Conservation (phyloP, 2,329 filamentous ascomycete genomes). For the Thyridium curvatum region DNA sequence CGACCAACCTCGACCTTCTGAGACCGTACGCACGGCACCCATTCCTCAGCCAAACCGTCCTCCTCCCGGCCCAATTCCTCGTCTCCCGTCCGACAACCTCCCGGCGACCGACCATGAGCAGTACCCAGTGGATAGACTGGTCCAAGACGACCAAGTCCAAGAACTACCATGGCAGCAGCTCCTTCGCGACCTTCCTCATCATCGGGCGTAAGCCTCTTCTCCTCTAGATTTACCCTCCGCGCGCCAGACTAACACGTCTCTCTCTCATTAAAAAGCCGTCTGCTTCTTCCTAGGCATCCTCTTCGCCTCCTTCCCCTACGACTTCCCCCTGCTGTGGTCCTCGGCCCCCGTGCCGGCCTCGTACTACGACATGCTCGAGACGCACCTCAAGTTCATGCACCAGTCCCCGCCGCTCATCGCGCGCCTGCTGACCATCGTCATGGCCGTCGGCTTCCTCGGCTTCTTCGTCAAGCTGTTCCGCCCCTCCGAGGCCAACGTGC, state of each 20-base stretch:
- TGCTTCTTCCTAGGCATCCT: constrained; percentile 98
- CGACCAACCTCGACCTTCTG: no score
- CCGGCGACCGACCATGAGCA: no score
- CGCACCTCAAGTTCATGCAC: constrained; percentile 86
- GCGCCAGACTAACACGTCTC: no score
- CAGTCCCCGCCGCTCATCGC: constrained; percentile 85
- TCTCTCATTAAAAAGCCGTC: constrained; percentile 48
- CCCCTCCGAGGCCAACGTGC: constrained; percentile 87
- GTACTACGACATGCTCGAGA: constrained; percentile 82
- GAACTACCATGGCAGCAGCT: constrained; percentile 54
- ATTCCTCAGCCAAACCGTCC: no score
- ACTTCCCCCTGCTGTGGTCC: constrained; percentile 83
- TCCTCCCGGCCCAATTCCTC: no score
- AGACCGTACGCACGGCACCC: no score
- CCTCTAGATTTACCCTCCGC: constrained; percentile 4
- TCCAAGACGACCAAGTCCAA: constrained; percentile 51
- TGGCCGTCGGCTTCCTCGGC: constrained; percentile 78
- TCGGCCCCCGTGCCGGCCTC: constrained; percentile 54
- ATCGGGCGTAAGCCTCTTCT: constrained; percentile 69
- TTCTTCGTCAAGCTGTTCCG: constrained; percentile 94
- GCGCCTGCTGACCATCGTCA: constrained; percentile 89
- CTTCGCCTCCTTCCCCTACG: constrained; percentile 94
- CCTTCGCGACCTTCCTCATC: constrained; percentile 96
- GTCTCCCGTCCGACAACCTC: no score
- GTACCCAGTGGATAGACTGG: constrained; percentile 39